Evolutionary conservation across 2,329 filamentous ascomycete species (phyloP).

Genomic region (Peltaster fructicola): DNA sequence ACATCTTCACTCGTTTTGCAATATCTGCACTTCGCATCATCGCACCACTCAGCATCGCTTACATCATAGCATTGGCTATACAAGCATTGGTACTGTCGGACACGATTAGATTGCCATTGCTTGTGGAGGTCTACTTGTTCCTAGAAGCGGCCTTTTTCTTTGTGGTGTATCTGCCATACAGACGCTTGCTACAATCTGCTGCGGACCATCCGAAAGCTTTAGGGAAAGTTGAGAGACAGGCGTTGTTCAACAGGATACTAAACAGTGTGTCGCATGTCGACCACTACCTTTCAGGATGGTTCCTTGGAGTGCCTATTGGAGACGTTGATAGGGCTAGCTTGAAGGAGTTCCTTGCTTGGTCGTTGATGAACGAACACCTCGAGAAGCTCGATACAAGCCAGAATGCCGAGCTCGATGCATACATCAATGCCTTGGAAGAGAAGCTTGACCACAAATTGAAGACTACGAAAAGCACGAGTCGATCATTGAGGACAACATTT

Average conservation of each 20-base stretch:
- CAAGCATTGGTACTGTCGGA: no score
- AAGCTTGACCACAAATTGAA: conserved; percentile 32
- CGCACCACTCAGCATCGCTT: conserved; percentile 2
- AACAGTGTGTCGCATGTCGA: conserved; percentile 34
- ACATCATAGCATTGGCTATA: not conserved
- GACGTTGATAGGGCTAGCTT: conserved; percentile 46
- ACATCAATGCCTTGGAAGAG: conserved; percentile 32
- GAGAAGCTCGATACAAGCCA: conserved; percentile 36
- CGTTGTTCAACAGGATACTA: conserved; percentile 35
- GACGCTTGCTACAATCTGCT: conserved; percentile 28
- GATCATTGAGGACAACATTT: conserved; percentile 39
- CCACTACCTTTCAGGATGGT: conserved; percentile 43
- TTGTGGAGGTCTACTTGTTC: conserved; percentile 25
- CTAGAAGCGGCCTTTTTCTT: conserved; percentile 36
- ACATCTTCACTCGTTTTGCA: conserved; percentile 4
- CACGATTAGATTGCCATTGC: not conserved
- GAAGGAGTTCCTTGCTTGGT: conserved; percentile 48
- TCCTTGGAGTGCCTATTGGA: conserved; percentile 34
- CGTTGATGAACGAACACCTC: conserved; percentile 36
- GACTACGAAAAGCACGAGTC: conserved; percentile 35
- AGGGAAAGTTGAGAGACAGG: conserved; percentile 28
- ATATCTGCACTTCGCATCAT: conserved; percentile 4
- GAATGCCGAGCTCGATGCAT: conserved; percentile 36
- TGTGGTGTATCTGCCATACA: conserved; percentile 32
- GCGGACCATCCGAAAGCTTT: conserved; percentile 31